A percentile compares a stretch with the other conserved stretches of the same genome.
Evolutionary conservation across 2,329 filamentous ascomycete genomes (phyloP).

Genomic region (Phyllosticta capitalensis): DNA sequence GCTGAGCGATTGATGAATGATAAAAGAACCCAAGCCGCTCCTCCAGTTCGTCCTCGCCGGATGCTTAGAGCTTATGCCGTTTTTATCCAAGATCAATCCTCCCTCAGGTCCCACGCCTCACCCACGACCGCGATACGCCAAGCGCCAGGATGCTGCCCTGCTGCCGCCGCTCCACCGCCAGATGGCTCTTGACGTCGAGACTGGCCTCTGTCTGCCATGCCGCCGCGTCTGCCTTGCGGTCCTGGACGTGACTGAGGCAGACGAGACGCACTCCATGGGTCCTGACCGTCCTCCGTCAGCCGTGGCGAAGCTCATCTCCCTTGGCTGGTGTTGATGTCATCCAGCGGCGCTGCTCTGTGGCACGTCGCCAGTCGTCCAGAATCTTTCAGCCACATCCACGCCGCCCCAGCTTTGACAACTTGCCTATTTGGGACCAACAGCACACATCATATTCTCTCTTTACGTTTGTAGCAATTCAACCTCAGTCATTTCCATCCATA

Average conservation of each 20-base stretch:
- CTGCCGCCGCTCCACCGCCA: background rate
- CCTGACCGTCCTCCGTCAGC: background rate
- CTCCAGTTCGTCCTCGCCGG: background rate
- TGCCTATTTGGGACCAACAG: background rate
- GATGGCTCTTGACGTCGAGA: background rate
- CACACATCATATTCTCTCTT: background rate
- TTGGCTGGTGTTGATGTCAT: background rate
- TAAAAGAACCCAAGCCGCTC: background rate
- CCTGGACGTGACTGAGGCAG: background rate
- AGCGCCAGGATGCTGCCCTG: background rate
- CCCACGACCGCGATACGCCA: background rate
- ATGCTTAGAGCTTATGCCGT: background rate
- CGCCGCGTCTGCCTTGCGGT: background rate
- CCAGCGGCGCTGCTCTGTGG: background rate
- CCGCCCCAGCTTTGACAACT: background rate
- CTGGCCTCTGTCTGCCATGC: background rate
- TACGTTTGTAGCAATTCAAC: background rate
- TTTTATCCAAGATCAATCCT: background rate
- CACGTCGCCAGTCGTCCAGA: background rate
- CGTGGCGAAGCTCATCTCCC: background rate
- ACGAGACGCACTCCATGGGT: background rate
- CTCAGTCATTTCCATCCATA: background rate
- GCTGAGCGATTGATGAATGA: background rate
- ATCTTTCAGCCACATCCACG: background rate
- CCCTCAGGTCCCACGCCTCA: background rate